A percentile compares a stretch with the other conserved stretches of the same genome.
Evolutionary conservation across 257 asterid genomes (phyloP).

Genomic region (Forsythia viridissima): DNA sequence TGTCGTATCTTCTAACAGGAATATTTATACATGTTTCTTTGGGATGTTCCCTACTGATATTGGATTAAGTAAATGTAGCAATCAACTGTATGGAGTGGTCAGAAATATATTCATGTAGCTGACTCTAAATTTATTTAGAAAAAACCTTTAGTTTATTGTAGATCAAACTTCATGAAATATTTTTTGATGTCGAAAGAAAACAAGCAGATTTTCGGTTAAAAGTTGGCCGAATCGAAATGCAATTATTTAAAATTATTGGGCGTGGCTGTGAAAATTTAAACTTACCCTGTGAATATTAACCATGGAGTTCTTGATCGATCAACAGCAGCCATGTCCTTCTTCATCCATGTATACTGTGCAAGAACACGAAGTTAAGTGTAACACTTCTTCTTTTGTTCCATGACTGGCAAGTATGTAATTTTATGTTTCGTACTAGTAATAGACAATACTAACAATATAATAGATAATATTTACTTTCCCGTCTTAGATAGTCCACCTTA

Average conservation of each 20-base stretch:
- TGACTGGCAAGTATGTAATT: background rate
- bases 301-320: constrained; percentile 79
- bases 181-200: no score
- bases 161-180: no score
- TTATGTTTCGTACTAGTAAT: background rate
- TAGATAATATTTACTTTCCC: background rate
- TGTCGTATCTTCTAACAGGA: no score
- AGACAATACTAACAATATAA: background rate
- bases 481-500: background rate
- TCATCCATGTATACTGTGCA: constrained; percentile 75
- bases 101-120: no score
- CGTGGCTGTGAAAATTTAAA: background rate
- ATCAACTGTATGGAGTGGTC: no score
- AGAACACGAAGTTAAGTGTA: background rate
- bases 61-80: no score
- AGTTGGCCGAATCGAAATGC: background rate
- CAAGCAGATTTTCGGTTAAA: background rate
- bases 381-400: background rate
- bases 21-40: background rate
- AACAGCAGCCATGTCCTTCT: constrained; percentile 63
- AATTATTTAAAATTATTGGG: background rate
- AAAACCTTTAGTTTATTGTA: no score
- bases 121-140: no score
- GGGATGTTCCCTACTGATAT: no score
- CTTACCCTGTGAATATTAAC: constrained; percentile 79